Conservation (phyloP, 177 flowering plant species). For the Vitis hybrid region DNA sequence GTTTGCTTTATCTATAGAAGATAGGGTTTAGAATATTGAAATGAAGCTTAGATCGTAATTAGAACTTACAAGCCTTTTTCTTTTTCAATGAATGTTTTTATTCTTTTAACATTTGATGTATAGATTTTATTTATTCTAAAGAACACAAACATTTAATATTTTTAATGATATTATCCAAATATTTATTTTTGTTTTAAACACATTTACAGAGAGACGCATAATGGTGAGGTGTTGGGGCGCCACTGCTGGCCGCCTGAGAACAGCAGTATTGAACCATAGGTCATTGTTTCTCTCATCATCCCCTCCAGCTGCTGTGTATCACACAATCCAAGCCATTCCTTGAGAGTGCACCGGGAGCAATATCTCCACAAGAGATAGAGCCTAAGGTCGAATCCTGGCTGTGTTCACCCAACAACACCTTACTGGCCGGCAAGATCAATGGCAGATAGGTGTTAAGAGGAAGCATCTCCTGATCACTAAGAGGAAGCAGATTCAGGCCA, state of each 20-base stretch:
- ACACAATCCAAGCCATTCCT: slow-evolving; percentile 83
- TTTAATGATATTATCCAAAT: no score
- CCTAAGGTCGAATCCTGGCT: slow-evolving; percentile 80
- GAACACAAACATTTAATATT: no score
- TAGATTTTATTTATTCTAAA: no score
- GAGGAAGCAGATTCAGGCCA: slow-evolving; percentile 41
- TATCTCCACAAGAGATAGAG: slow-evolving; percentile 59
- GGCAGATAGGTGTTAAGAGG: slow-evolving; percentile 29
- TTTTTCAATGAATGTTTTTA: no score
- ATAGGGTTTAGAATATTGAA: no score
- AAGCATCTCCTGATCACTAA: slow-evolving; percentile 75
- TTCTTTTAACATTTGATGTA: no score
- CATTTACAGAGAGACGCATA: not conserved
- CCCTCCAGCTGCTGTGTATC: slow-evolving; percentile 27
- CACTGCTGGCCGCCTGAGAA: slow-evolving; percentile 29
- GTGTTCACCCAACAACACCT: slow-evolving; percentile 51
- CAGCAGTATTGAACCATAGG: slow-evolving; percentile 7
- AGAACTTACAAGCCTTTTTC: no score
- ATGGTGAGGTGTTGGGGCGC: slow-evolving; percentile 52
- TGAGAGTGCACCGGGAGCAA: slow-evolving; percentile 58
- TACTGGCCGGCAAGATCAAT: slow-evolving; percentile 16
- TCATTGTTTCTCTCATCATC: slow-evolving; percentile 4
- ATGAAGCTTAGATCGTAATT: no score
- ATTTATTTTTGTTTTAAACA: not conserved
- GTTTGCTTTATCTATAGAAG: no score